phyloP scores from a whole-genome alignment of 2,329 filamentous ascomycete species.

The Fusarium cyanostomum region DNA sequence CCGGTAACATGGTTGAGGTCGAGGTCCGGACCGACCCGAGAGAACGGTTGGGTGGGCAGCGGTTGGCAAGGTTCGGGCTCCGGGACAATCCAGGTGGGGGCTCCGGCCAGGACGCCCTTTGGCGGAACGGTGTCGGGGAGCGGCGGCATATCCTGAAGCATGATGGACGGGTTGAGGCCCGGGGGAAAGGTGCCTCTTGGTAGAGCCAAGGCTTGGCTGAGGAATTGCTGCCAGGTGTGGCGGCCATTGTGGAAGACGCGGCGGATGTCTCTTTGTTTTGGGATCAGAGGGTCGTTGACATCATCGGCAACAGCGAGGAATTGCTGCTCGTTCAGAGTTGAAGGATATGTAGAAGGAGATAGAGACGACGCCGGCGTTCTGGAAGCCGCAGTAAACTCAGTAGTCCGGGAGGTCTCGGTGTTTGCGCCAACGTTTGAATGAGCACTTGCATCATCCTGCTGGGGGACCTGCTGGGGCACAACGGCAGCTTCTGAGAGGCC shows the following conservation, averaged over 20 bases:
- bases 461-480: constrained; percentile 26
- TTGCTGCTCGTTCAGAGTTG: constrained; percentile 16
- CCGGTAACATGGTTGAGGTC: constrained; percentile 38
- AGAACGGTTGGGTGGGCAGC: background rate
- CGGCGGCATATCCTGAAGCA: constrained; percentile 41
- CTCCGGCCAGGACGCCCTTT: constrained; percentile 38
- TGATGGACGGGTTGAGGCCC: constrained; percentile 36
- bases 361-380: constrained; percentile 19
- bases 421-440: constrained; percentile 20
- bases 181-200: constrained; percentile 35
- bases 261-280: constrained; percentile 31
- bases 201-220: constrained; percentile 28
- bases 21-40: constrained; percentile 14
- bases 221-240: constrained; percentile 37
- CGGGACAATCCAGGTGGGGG: constrained; percentile 39
- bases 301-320: constrained; percentile 26
- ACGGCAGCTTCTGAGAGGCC: constrained; percentile 39
- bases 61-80: constrained; percentile 30
- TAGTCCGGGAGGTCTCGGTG: constrained; percentile 8
- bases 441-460: constrained; percentile 34
- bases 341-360: constrained; percentile 5
- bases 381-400: constrained; percentile 23
- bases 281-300: constrained; percentile 37
- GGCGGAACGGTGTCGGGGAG: constrained; percentile 35
- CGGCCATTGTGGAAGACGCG: constrained; percentile 35